A percentile compares a stretch with the other conserved stretches of the same genome.
These are phyloP conservation scores for Solanum aculeatissimum DNA, from an alignment of 305 asterid species.

Conservation along the genomic window DNA sequence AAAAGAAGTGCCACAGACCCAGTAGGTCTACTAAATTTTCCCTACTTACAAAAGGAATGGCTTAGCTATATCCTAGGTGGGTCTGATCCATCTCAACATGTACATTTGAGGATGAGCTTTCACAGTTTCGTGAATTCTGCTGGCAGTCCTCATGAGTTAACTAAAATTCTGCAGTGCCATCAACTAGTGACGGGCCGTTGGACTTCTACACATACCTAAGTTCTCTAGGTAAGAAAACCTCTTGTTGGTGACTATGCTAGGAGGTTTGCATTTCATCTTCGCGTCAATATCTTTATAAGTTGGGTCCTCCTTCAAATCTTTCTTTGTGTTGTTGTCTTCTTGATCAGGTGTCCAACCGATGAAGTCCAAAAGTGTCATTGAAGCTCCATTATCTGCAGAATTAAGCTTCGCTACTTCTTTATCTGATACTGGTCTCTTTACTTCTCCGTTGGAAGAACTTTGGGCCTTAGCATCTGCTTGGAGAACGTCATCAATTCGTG, in stretches of 20 bases:
- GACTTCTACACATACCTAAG: conserved; percentile 55
- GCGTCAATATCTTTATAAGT: neutral
- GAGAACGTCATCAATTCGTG: conserved; percentile 76
- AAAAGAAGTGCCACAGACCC: neutral
- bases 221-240: conserved; percentile 51
- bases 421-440: conserved; percentile 5
- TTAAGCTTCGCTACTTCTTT: conserved; percentile 17
- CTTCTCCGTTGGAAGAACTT: conserved; percentile 16
- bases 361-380: conserved; percentile 51
- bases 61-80: conserved; percentile 2
- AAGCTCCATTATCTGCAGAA: conserved; percentile 20
- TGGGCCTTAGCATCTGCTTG: conserved; percentile 39
- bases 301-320: conserved; percentile 13
- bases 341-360: conserved; percentile 49
- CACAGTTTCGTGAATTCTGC: neutral
- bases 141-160: conserved; percentile 1
- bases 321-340: conserved; percentile 24
- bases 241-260: conserved; percentile 23
- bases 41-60: conserved; percentile 11
- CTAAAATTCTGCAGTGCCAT: conserved; percentile 4
- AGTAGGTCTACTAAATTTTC: neutral
- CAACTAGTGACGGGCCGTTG: conserved; percentile 57
- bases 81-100: conserved; percentile 5
- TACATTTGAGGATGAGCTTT: conserved; percentile 1
- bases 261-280: conserved; percentile 18